Evolutionary conservation across 192 early-diverging fungal species (phyloP), one percentile per base, ranked within the genome.

Genomic region (Coemansia sp.): DNA sequence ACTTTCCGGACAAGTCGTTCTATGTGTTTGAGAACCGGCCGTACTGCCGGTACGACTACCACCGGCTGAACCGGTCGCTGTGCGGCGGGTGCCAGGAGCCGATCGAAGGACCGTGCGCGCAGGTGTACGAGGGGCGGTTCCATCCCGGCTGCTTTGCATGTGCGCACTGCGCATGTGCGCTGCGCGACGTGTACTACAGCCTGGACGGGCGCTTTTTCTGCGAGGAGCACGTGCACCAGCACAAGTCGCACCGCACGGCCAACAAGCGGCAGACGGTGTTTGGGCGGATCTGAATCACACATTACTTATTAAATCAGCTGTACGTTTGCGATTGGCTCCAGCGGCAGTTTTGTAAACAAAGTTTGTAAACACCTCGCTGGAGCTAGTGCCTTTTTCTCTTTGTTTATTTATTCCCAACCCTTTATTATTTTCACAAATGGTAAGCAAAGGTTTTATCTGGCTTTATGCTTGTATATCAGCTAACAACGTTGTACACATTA

Each of bases 71-170:
- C 68, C 87, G 87, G 56, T 93, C 92, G 21, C 84, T 96, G 26
- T 96, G 94, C 67, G 86, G 83, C 55, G 69, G 75, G 12, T 96
- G 92, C 67, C 78, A 82, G 29, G 74, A 92, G 19, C 92, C 92
- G 10, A 96, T 96, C 51, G 91, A 96, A 74, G 93, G 94, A 12
- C 87, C 91, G 1, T 96, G 94, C 83, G 94, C 91, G 17, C 90
- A 93, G 62, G 90, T 94, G 12, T 77, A 84, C 41, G 93, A 96
- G 78, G 87, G 87, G 27, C 74, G 91, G 55, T 96, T 91, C 85
- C 94, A 97, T 70, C 93, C 93, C 6, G 72, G 66, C 22, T 95
- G 93, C 77, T 97, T 94, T 85, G 83, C 79, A 11, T 97, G 94
- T 60, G 65, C 70, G 29, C 63, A 68, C 27, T 83, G 76, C 51